Conservation (phyloP, 768 basidiomycete species). For the Psilocybe cyanescens region DNA sequence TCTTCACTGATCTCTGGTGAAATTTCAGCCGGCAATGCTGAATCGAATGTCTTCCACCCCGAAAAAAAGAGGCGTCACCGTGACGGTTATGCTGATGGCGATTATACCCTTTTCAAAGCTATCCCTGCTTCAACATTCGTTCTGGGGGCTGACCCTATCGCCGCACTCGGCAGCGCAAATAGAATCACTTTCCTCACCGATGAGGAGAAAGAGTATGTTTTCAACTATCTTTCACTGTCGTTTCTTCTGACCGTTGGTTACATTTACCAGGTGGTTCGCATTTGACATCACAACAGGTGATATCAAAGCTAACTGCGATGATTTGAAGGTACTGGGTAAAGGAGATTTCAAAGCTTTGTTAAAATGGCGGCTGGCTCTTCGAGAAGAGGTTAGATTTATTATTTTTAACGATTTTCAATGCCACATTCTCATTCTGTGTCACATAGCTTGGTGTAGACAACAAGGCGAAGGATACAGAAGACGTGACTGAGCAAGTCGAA, state of each 20-base stretch:
- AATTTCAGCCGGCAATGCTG: slow-evolving; percentile 66
- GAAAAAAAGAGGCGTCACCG: slow-evolving; percentile 94
- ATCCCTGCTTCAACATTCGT: slow-evolving; percentile 75
- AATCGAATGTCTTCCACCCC: slow-evolving; percentile 94
- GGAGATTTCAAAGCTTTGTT: slow-evolving; percentile 94
- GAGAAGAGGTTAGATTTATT: slow-evolving; percentile 75
- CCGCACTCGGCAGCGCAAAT: slow-evolving; percentile 77
- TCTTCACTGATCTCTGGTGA: slow-evolving; percentile 47
- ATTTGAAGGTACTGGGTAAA: slow-evolving; percentile 96
- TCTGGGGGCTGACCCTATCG: slow-evolving; percentile 69
- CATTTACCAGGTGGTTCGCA: slow-evolving; percentile 65
- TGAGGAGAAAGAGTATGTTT: slow-evolving; percentile 79
- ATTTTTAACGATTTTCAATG: not conserved
- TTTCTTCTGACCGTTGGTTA: slow-evolving; percentile 8
- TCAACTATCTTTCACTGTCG: not conserved
- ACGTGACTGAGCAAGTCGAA: slow-evolving; percentile 74
- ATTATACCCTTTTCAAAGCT: slow-evolving; percentile 87
- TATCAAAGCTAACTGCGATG: slow-evolving; percentile 80
- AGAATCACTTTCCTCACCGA: slow-evolving; percentile 77
- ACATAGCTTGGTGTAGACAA: slow-evolving; percentile 81
- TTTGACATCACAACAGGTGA: slow-evolving; percentile 77
- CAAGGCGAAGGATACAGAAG: slow-evolving; percentile 73
- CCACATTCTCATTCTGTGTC: not conserved
- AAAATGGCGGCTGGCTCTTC: slow-evolving; percentile 87
- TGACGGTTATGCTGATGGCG: slow-evolving; percentile 94